These are phyloP conservation scores for Solanum paucissectum DNA, from an alignment of 257 asterid species.

Conservation along the genomic window DNA sequence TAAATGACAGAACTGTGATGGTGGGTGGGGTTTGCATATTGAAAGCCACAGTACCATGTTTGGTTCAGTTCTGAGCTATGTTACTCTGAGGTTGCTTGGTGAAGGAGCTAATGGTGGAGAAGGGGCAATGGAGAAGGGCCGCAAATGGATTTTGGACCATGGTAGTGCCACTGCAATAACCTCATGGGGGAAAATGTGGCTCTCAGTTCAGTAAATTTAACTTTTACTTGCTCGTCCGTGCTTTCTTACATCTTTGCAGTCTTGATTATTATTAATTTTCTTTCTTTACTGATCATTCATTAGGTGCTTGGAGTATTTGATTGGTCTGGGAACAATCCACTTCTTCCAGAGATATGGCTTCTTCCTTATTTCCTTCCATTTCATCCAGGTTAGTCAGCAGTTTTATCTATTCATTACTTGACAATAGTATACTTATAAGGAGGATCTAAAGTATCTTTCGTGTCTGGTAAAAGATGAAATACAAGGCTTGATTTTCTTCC, in stretches of 20 bases:
- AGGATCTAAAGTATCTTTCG: neutral
- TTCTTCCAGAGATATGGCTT: conserved; percentile 97
- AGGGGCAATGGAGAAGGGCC: conserved; percentile 89
- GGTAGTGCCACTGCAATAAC: conserved; percentile 90
- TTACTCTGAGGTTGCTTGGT: conserved; percentile 90
- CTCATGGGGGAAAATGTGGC: conserved; percentile 99
- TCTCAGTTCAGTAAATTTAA: conserved; percentile 45
- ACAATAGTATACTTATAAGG: neutral
- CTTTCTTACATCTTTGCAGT: neutral
- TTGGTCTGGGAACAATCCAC: conserved; percentile 98
- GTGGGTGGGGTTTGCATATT: conserved; percentile 98
- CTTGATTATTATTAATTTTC: neutral
- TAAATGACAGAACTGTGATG: conserved; percentile 61
- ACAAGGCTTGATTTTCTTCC: neutral
- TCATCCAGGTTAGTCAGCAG: conserved; percentile 67
- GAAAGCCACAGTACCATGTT: conserved; percentile 99
- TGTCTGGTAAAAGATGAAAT: neutral
- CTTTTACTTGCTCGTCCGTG: neutral
- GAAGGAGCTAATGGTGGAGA: conserved; percentile 85
- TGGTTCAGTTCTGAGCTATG: conserved; percentile 82
- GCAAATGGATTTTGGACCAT: conserved; percentile 75
- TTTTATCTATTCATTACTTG: neutral
- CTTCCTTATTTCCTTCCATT: conserved; percentile 77
- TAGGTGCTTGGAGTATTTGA: conserved; percentile 89
- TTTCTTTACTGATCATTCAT: neutral